A percentile compares a stretch with the other conserved stretches of the same genome.
Conservation (phyloP, 352 stramenopile species). For the Globisporangium nagaii region DNA sequence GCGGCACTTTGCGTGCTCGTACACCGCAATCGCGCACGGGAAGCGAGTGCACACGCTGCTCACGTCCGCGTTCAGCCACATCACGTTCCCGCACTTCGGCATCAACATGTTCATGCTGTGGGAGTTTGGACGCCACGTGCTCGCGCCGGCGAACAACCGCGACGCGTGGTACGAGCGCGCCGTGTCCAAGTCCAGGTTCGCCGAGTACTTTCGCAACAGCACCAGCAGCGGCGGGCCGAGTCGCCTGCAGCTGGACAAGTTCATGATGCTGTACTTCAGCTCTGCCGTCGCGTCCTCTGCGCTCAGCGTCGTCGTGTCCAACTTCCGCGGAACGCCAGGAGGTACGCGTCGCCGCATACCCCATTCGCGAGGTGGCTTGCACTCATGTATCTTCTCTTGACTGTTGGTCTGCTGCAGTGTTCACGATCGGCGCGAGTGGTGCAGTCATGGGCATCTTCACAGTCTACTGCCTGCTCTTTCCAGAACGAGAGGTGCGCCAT, state of each 20-base stretch:
- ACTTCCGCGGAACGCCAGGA: conserved; percentile 45
- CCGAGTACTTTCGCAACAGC: conserved; percentile 29
- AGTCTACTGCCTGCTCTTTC: conserved; percentile 68
- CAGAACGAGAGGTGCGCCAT: conserved; percentile 44
- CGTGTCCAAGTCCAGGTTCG: conserved; percentile 39
- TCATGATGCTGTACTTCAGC: conserved; percentile 63
- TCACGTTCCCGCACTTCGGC: conserved; percentile 71
- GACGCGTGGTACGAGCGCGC: conserved; percentile 48
- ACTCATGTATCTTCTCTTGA: neutral
- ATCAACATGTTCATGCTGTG: conserved; percentile 90
- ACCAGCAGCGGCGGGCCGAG: conserved; percentile 19
- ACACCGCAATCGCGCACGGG: conserved; percentile 56
- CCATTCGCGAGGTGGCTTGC: too few relatives aligned
- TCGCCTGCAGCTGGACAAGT: conserved; percentile 49
- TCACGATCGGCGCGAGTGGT: conserved; percentile 76
- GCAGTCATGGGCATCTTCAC: conserved; percentile 79
- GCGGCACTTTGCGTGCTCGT: conserved; percentile 80
- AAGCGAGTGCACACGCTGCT: conserved; percentile 69
- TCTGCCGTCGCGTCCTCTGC: conserved; percentile 67
- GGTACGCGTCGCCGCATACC: conserved; percentile 22
- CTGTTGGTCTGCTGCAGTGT: conserved; percentile 31
- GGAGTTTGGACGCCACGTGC: conserved; percentile 72
- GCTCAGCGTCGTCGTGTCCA: conserved; percentile 61
- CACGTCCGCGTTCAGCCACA: conserved; percentile 81
- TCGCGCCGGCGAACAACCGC: conserved; percentile 38